Conservation (phyloP, 208 protist genomes). For the Porcisia hertigi region DNA sequence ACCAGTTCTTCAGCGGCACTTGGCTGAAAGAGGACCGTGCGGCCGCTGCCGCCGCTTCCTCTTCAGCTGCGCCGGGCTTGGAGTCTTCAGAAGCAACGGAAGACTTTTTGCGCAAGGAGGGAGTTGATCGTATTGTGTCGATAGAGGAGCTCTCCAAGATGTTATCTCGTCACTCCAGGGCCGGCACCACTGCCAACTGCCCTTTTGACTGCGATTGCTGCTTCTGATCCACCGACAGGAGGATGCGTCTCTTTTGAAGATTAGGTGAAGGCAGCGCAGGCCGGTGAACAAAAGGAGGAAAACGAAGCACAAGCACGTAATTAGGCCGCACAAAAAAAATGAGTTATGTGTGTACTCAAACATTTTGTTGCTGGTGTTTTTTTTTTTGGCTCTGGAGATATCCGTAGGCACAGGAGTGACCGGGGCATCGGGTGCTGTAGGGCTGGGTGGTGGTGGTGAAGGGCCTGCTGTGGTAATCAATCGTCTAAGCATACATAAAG, state of each 20-base stretch:
- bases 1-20: slow-evolving; percentile 69
- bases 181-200: slow-evolving; percentile 87
- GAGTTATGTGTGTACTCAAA: neutral
- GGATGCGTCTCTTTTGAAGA: neutral
- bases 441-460: too few species aligned
- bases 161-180: slow-evolving; percentile 67
- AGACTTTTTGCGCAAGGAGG: slow-evolving; percentile 48
- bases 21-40: slow-evolving; percentile 31
- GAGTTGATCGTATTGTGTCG: slow-evolving; percentile 80
- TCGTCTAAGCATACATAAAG: neutral
- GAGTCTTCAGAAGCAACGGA: slow-evolving; percentile 18
- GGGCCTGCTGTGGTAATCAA: neutral
- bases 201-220: slow-evolving; percentile 93
- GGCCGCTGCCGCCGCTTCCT: neutral
- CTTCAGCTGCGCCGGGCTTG: neutral
- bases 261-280: neutral
- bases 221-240: slow-evolving; percentile 49
- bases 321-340: too few species aligned
- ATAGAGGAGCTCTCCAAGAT: slow-evolving; percentile 79
- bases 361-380: neutral
- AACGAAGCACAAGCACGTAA: too few species aligned
- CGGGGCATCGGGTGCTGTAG: neutral
- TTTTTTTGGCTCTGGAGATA: neutral
- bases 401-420: neutral
- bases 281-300: neutral